Conservation (phyloP, 177 flowering plant genomes). For the Telopea speciosissima region DNA sequence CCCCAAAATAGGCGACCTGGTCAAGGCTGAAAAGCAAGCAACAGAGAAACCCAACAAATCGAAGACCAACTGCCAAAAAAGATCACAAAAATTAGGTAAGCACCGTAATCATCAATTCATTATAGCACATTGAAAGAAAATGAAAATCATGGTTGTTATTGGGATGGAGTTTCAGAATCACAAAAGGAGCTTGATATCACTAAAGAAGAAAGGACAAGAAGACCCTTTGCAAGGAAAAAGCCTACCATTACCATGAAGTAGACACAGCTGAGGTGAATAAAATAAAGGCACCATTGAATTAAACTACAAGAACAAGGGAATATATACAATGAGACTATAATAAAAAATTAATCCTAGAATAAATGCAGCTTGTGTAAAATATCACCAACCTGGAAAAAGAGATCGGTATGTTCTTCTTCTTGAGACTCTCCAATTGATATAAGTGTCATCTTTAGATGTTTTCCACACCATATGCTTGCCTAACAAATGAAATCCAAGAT, state of each 20-base stretch:
- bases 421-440: constrained; percentile 45
- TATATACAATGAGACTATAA: not conserved
- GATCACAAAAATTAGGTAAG: not conserved
- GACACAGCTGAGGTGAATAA: not conserved
- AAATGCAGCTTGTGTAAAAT: not conserved
- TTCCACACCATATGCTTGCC: constrained; percentile 69
- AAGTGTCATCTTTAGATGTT: constrained; percentile 52
- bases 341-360: too few species aligned
- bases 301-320: not conserved
- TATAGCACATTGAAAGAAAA: not conserved
- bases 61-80: constrained; percentile 63
- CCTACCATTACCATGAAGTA: not conserved
- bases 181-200: too few species aligned
- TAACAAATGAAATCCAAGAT: constrained; percentile 21
- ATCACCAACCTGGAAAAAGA: constrained; percentile 58
- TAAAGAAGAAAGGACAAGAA: not conserved
- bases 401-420: constrained; percentile 61
- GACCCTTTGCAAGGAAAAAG: not conserved
- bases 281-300: not conserved
- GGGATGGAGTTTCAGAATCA: not conserved
- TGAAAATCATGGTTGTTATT: not conserved
- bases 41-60: constrained; percentile 48
- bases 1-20: constrained; percentile 28
- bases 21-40: constrained; percentile 38
- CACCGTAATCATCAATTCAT: not conserved